Conservation (phyloP, 768 basidiomycete genomes). For the Serendipita sp. region DNA sequence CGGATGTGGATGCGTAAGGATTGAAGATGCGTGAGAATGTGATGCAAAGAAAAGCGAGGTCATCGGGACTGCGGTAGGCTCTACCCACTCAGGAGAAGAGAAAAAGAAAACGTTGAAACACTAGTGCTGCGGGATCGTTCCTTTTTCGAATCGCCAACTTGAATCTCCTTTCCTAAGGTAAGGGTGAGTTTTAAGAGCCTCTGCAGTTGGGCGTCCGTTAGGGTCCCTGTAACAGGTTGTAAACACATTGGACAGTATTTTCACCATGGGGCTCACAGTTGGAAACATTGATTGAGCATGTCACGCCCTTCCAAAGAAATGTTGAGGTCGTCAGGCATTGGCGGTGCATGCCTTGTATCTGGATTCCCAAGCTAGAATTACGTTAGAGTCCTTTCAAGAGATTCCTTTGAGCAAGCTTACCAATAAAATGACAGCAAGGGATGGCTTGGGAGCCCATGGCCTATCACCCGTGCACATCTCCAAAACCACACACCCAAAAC, state of each 20-base stretch:
- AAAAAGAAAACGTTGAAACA: too few species aligned
- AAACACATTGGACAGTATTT: background rate
- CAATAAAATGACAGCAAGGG: background rate
- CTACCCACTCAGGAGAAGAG: too few species aligned
- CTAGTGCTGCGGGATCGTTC: background rate
- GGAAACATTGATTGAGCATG: slow-evolving; percentile 79
- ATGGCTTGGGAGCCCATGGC: slow-evolving; percentile 21
- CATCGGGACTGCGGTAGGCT: too few species aligned
- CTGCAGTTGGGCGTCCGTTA: background rate
- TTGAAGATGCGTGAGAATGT: too few species aligned
- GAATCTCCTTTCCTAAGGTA: background rate
- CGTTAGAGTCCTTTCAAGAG: background rate
- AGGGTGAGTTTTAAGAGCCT: background rate
- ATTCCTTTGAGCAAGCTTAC: slow-evolving; percentile 6
- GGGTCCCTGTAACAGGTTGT: background rate
- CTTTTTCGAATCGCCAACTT: background rate
- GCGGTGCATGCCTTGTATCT: slow-evolving; percentile 51
- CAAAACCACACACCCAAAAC: slow-evolving; percentile 29
- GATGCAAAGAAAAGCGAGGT: too few species aligned
- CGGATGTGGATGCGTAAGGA: too few species aligned
- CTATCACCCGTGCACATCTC: slow-evolving; percentile 32
- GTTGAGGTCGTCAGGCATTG: slow-evolving; percentile 68
- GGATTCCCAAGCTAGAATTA: slow-evolving; percentile 32
- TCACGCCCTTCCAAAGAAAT: slow-evolving; percentile 65
- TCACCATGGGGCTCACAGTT: slow-evolving; percentile 40